Conservation (phyloP, 345 rosid species). For the Lumnitzera littorea region DNA sequence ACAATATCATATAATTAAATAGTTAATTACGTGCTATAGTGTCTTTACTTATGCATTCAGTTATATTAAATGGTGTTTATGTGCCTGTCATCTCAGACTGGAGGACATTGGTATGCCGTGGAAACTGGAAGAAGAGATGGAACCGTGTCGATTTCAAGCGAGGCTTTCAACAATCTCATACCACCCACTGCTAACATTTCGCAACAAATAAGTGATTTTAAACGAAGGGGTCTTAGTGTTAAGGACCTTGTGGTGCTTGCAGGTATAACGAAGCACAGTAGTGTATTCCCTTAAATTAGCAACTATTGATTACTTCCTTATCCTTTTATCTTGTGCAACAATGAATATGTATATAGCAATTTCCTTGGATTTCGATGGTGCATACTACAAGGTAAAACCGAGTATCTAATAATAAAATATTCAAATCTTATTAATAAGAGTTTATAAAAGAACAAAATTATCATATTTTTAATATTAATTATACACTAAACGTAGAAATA, state of each 20-base stretch:
- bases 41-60: not conserved
- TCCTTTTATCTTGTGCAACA: not conserved
- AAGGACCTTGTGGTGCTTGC: conserved; percentile 56
- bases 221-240: conserved; percentile 27
- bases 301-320: not conserved
- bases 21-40: not conserved
- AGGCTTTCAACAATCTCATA: conserved; percentile 21
- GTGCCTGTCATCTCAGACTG: conserved; percentile 12
- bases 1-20: no score
- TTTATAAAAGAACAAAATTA: no score
- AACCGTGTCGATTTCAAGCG: conserved; percentile 25
- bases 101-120: conserved; percentile 34
- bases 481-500: no score
- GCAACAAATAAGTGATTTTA: conserved; percentile 21
- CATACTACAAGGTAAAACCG: no score
- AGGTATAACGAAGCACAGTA: conserved; percentile 18
- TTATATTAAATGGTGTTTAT: not conserved
- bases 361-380: no score
- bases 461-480: no score
- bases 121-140: conserved; percentile 78
- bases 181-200: conserved; percentile 33
- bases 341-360: no score
- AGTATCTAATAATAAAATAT: no score
- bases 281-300: not conserved
- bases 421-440: no score